A percentile compares a stretch with the other conserved stretches of the same genome.
phyloP scores from a whole-genome alignment of 192 early-diverging fungal species.

The Phycomyces nitens region DNA sequence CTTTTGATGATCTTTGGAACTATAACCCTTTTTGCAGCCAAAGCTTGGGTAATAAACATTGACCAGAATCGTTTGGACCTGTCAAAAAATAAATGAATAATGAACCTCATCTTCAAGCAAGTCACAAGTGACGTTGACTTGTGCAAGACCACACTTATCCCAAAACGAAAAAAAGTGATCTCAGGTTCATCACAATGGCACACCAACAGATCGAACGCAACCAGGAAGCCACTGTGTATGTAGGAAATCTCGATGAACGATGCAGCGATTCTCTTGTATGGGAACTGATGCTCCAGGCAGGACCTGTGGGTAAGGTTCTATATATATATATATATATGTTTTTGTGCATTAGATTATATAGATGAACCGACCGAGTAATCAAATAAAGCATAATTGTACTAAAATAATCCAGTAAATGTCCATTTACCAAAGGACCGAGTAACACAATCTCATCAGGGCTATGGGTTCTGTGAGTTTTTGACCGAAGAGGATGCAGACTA shows the following conservation, averaged over 20 bases:
- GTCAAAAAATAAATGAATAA: too few species aligned
- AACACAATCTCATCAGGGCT: slow-evolving; percentile 90
- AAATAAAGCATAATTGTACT: neutral
- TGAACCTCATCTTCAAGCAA: neutral
- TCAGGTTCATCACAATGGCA: slow-evolving; percentile 38
- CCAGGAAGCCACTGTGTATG: slow-evolving; percentile 96
- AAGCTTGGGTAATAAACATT: too few species aligned
- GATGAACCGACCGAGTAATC: neutral
- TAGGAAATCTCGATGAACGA: slow-evolving; percentile 95
- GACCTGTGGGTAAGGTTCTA: slow-evolving; percentile 71
- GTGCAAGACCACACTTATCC: neutral
- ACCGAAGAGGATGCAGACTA: slow-evolving; percentile 95
- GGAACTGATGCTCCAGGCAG: slow-evolving; percentile 98
- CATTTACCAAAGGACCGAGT: slow-evolving; percentile 97
- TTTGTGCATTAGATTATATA: neutral
- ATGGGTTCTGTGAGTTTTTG: slow-evolving; percentile 94
- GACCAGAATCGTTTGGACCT: too few species aligned
- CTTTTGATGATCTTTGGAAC: too few species aligned
- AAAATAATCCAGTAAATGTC: slow-evolving; percentile 66
- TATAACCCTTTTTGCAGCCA: too few species aligned
- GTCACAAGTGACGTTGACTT: slow-evolving; percentile 1
- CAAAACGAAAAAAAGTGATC: neutral
- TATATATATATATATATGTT: slow-evolving; percentile 3
- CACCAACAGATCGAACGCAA: slow-evolving; percentile 76
- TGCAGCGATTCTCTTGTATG: slow-evolving; percentile 91